phyloP scores from a whole-genome alignment of 2,329 filamentous ascomycete genomes.

The Sordariomycetes sp. region DNA sequence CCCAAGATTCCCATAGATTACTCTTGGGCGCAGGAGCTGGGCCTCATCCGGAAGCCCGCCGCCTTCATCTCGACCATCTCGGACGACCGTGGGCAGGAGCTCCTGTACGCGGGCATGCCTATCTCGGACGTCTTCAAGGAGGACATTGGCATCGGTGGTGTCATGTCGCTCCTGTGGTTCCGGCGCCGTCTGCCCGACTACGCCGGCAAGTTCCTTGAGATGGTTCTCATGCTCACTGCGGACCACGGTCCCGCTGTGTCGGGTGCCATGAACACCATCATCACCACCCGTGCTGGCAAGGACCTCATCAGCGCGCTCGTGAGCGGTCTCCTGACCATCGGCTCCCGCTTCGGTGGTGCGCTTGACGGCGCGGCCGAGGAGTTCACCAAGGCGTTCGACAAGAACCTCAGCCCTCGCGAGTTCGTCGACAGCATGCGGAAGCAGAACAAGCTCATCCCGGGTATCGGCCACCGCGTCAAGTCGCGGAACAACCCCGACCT shows the following conservation, averaged over 20 bases:
- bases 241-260: conserved; percentile 98
- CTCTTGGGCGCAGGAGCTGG: conserved; percentile 98
- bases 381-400: conserved; percentile 97
- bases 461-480: conserved; percentile 99
- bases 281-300: conserved; percentile 98
- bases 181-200: conserved; percentile 91
- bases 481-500: conserved; percentile 99
- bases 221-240: conserved; percentile 99
- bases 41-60: conserved; percentile 98
- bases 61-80: conserved; percentile 99
- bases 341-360: conserved; percentile 95
- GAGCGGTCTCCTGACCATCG: conserved; percentile 93
- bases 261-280: conserved; percentile 99
- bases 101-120: conserved; percentile 97
- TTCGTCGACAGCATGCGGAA: conserved; percentile 99
- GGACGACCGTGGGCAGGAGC: conserved; percentile 98
- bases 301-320: conserved; percentile 94
- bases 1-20: conserved; percentile 99
- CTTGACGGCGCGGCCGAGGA: conserved; percentile 96
- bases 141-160: conserved; percentile 98
- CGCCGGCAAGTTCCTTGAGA: conserved; percentile 98
- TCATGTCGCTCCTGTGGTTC: conserved; percentile 99
- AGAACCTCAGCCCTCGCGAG: conserved; percentile 94
- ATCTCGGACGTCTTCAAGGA: conserved; percentile 99
- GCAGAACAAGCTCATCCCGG: conserved; percentile 99